Evolutionary conservation across 2,329 filamentous ascomycete genomes (phyloP).

Genomic region (Cladophialophora bantiana): DNA sequence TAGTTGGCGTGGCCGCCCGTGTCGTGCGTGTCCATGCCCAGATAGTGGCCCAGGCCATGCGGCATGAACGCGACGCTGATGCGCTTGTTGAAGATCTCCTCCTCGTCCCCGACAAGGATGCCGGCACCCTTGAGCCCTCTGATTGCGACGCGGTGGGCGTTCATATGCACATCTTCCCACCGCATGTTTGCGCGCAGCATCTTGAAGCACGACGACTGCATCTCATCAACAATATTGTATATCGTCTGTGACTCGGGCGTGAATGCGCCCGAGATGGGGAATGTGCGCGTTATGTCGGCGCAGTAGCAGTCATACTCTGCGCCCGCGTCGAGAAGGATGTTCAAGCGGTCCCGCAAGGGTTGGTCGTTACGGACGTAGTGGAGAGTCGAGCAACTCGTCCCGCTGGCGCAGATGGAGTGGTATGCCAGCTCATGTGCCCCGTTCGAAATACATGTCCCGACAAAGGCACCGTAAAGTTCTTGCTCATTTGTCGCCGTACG

Average conservation of each 20-base stretch:
- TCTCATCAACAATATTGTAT: slow-evolving; percentile 77
- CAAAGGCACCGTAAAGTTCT: slow-evolving; percentile 81
- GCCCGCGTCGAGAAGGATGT: slow-evolving; percentile 86
- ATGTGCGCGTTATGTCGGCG: slow-evolving; percentile 86
- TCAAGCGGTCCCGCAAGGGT: slow-evolving; percentile 70
- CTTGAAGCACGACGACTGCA: slow-evolving; percentile 78
- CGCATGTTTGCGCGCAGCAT: slow-evolving; percentile 71
- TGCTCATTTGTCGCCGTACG: slow-evolving; percentile 74
- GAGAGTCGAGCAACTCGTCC: slow-evolving; percentile 80
- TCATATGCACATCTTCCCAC: slow-evolving; percentile 75
- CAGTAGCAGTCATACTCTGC: slow-evolving; percentile 87
- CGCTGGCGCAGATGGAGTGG: slow-evolving; percentile 84
- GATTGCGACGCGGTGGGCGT: slow-evolving; percentile 75
- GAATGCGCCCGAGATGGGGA: slow-evolving; percentile 77
- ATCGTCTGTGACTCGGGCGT: slow-evolving; percentile 73
- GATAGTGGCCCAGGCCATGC: slow-evolving; percentile 87
- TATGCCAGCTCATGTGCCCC: slow-evolving; percentile 84
- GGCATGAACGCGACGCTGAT: slow-evolving; percentile 92
- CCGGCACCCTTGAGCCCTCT: slow-evolving; percentile 74
- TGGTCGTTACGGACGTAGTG: slow-evolving; percentile 87
- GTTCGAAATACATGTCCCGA: slow-evolving; percentile 72
- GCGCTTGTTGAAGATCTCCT: slow-evolving; percentile 77
- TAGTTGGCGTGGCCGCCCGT: slow-evolving; percentile 80
- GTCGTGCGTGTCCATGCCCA: slow-evolving; percentile 93
- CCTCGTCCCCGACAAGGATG: slow-evolving; percentile 70